These are phyloP conservation scores for Trypanosoma congolense DNA, from an alignment of 208 protist genomes.

Conservation along the genomic window DNA sequence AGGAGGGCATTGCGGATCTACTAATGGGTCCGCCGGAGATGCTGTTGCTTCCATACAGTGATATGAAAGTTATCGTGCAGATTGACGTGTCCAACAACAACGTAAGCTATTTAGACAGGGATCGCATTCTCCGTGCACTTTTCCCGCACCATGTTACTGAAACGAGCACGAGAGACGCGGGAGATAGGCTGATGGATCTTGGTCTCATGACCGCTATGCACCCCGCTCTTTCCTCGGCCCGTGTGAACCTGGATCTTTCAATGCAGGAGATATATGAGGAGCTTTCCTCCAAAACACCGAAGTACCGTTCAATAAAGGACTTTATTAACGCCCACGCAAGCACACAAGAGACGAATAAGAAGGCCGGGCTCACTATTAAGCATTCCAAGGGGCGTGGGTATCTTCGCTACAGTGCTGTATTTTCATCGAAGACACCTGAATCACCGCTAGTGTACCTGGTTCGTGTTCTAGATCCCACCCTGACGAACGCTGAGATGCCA, in stretches of 20 bases:
- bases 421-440: conserved; percentile 42
- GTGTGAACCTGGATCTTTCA: conserved; percentile 40
- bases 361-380: conserved; percentile 35
- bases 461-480: conserved; percentile 52
- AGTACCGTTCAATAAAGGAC: conserved; percentile 45
- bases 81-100: conserved; percentile 49
- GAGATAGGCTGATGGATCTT: conserved; percentile 77
- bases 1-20: conserved; percentile 66
- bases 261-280: conserved; percentile 66
- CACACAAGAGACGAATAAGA: conserved; percentile 27
- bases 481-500: conserved; percentile 53
- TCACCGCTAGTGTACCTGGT: conserved; percentile 72
- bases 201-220: conserved; percentile 70
- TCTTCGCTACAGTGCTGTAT: conserved; percentile 75
- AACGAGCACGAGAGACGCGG: conserved; percentile 41
- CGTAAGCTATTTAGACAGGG: conserved; percentile 62
- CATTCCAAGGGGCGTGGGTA: conserved; percentile 77
- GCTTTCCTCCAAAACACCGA: conserved; percentile 38
- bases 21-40: conserved; percentile 77
- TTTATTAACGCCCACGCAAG: conserved; percentile 39
- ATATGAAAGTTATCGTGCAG: conserved; percentile 66
- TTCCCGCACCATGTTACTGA: conserved; percentile 63
- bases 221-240: conserved; percentile 57
- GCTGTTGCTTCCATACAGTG: conserved; percentile 73
- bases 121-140: conserved; percentile 55